Percentiles rank a stretch among this genome's conserved stretches.
Evolutionary conservation across 768 basidiomycete species (phyloP).

Genomic region (Russula olivacea): DNA sequence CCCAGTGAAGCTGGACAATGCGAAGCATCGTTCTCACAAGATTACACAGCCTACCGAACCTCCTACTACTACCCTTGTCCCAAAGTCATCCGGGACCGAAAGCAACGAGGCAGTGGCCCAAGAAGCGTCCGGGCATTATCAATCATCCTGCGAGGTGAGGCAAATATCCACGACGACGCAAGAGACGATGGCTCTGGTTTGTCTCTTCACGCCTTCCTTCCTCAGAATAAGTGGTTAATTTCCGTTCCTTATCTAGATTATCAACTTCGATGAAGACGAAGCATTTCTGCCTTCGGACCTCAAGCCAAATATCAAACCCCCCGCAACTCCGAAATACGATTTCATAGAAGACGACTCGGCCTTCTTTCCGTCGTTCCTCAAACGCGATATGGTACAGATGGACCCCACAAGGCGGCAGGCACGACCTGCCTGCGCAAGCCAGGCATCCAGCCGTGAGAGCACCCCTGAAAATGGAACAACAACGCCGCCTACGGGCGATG

Average conservation of each 20-base stretch:
- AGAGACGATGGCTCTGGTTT: slow-evolving; percentile 11
- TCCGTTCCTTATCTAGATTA: slow-evolving; percentile 23
- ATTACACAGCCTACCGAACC: not conserved
- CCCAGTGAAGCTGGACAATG: not conserved
- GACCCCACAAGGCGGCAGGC: slow-evolving; percentile 6
- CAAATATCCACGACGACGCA: slow-evolving; percentile 6
- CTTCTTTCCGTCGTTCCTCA: slow-evolving; percentile 20
- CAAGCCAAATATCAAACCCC: slow-evolving; percentile 17
- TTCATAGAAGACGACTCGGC: slow-evolving; percentile 22
- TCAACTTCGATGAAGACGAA: slow-evolving; percentile 20
- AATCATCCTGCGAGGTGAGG: slow-evolving; percentile 2
- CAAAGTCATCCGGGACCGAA: slow-evolving; percentile 8
- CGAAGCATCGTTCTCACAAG: slow-evolving; percentile 1
- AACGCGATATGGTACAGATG: slow-evolving; percentile 20
- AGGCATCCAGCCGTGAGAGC: slow-evolving; percentile 18
- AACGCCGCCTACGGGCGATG: slow-evolving; percentile 7
- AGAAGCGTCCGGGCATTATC: slow-evolving; percentile 5
- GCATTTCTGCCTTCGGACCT: slow-evolving; percentile 20
- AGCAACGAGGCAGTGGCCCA: slow-evolving; percentile 11
- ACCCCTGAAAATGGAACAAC: slow-evolving; percentile 17
- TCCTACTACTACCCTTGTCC: not conserved
- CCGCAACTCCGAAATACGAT: slow-evolving; percentile 15
- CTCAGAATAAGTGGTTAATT: slow-evolving; percentile 10
- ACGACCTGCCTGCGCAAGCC: slow-evolving; percentile 11
- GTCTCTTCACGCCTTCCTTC: slow-evolving; percentile 8